These are phyloP conservation scores for Theileria sp. DNA, from an alignment of 169 alveolate genomes.

Conservation along the genomic window DNA sequence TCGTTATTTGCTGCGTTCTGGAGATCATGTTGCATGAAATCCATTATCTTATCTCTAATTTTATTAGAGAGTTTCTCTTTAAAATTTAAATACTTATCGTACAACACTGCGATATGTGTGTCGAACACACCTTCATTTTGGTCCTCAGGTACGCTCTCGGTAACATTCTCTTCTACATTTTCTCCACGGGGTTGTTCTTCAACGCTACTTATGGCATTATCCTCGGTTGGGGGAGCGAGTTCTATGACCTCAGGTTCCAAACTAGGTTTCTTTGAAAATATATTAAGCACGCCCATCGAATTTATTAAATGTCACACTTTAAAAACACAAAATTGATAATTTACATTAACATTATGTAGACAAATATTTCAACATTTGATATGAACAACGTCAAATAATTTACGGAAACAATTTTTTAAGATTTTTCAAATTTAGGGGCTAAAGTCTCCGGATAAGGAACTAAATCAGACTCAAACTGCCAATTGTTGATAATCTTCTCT, in stretches of 20 bases:
- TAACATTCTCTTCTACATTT: neutral
- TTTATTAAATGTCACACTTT: neutral
- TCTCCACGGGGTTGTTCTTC: neutral
- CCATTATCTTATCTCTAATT: slow-evolving; percentile 40
- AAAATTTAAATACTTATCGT: slow-evolving; percentile 30
- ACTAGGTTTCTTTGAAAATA: slow-evolving; percentile 1
- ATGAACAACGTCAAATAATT: neutral
- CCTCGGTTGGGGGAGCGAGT: slow-evolving; percentile 9
- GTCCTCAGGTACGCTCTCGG: slow-evolving; percentile 3
- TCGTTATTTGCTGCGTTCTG: slow-evolving; percentile 1
- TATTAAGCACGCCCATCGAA: neutral
- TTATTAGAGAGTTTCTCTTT: slow-evolving; percentile 9
- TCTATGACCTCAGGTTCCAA: slow-evolving; percentile 8
- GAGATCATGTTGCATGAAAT: slow-evolving; percentile 53
- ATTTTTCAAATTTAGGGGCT: slow-evolving; percentile 46
- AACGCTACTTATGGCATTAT: neutral
- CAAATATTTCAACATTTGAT: neutral
- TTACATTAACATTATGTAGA: neutral
- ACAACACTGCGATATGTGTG: slow-evolving; percentile 40
- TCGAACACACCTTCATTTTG: slow-evolving; percentile 16
- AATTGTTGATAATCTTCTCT: slow-evolving; percentile 42
- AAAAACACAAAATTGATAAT: no score
- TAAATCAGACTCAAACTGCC: slow-evolving; percentile 58
- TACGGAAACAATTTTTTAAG: neutral
- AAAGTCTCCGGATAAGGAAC: slow-evolving; percentile 66